A percentile compares a stretch with the other conserved stretches of the same genome.
Evolutionary conservation across 1,284 basidiomycete genomes (phyloP).

Genomic region (Apiotrichum porosum): DNA sequence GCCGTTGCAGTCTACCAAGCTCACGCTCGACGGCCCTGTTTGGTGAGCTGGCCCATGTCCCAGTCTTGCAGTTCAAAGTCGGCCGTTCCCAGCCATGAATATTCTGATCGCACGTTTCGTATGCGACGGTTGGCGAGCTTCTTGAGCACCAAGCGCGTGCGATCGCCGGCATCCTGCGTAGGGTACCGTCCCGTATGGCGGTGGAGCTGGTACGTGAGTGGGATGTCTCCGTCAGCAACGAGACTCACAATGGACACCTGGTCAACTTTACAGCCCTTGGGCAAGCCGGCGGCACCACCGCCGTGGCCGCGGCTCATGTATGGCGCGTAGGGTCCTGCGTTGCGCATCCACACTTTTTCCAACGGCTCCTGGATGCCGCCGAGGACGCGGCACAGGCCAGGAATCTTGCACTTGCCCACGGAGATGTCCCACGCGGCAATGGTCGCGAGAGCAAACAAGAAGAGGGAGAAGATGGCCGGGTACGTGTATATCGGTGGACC

Average conservation of each 20-base stretch:
- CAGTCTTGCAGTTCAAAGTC: constrained; percentile 58
- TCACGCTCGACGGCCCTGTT: constrained; percentile 66
- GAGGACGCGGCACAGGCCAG: constrained; percentile 28
- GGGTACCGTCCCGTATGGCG: constrained; percentile 78
- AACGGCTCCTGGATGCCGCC: constrained; percentile 17
- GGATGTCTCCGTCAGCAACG: neutral
- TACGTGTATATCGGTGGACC: constrained; percentile 70
- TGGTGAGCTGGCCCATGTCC: constrained; percentile 57
- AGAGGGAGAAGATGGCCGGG: constrained; percentile 68
- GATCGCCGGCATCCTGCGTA: constrained; percentile 53
- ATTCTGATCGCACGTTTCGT: too few relatives aligned
- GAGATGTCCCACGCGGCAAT: constrained; percentile 66
- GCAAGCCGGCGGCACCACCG: constrained; percentile 23
- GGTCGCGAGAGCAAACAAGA: constrained; percentile 67
- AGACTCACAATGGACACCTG: constrained; percentile 42
- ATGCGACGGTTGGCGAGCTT: constrained; percentile 49
- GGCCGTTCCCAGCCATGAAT: too few relatives aligned
- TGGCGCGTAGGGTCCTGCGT: constrained; percentile 39
- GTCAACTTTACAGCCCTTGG: constrained; percentile 38
- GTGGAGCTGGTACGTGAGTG: constrained; percentile 58
- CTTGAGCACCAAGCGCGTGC: constrained; percentile 52
- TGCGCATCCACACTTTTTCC: constrained; percentile 30
- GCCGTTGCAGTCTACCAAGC: constrained; percentile 32
- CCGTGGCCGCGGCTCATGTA: constrained; percentile 19
- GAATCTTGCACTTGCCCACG: constrained; percentile 29